A percentile compares a stretch with the other conserved stretches of the same genome.
Conservation (phyloP, 148 eudicot species). For the Chenopodium album region DNA sequence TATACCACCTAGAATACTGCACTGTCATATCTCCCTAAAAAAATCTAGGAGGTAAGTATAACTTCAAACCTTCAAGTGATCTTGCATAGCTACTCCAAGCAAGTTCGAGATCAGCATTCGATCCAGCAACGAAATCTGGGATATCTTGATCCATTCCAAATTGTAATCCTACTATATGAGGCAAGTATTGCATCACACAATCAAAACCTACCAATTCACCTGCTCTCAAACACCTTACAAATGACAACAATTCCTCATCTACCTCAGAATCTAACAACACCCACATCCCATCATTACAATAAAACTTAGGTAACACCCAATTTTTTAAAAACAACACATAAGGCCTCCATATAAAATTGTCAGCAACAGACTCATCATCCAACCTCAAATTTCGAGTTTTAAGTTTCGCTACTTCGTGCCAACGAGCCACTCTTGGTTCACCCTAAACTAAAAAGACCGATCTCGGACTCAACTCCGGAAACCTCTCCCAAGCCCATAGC, state of each 20-base stretch:
- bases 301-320: conserved; percentile 25
- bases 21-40: conserved; percentile 21
- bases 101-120: neutral
- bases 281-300: conserved; percentile 21
- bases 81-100: conserved; percentile 22
- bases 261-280: conserved; percentile 9
- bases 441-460: conserved; percentile 1
- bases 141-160: conserved; percentile 64
- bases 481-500: conserved; percentile 52
- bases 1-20: conserved; percentile 22
- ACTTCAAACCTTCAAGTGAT: conserved; percentile 11
- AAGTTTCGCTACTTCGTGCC: conserved; percentile 15
- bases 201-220: conserved; percentile 45
- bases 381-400: conserved; percentile 2
- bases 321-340: conserved; percentile 20
- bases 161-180: conserved; percentile 53
- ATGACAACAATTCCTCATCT: conserved; percentile 23
- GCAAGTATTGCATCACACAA: conserved; percentile 42
- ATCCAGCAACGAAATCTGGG: conserved; percentile 22
- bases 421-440: conserved; percentile 23
- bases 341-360: conserved; percentile 42
- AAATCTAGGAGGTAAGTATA: conserved; percentile 24
- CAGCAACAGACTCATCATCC: conserved; percentile 19
- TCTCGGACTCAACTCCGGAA: conserved; percentile 18
- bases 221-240: conserved; percentile 29